Conservation (phyloP, 1,284 basidiomycete species). For the Ganoderma boninense region DNA sequence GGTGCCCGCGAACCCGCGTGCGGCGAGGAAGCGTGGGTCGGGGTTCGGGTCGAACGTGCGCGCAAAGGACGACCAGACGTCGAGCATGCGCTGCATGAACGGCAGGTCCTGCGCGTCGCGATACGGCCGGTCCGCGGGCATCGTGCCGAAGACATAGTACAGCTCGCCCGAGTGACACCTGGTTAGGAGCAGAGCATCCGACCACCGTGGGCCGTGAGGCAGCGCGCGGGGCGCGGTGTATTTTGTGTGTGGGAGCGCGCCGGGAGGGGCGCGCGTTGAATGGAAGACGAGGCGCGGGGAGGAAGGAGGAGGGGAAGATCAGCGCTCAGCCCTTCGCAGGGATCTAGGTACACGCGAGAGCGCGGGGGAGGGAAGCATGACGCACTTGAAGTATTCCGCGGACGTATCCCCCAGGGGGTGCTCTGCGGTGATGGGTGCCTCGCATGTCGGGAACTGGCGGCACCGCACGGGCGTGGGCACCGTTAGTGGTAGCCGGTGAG, state of each 20-base stretch:
- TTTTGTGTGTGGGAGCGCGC: not conserved
- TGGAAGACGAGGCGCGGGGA: not conserved
- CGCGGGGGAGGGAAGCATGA: not conserved
- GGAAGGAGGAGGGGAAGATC: not conserved
- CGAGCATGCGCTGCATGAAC: conserved; percentile 46
- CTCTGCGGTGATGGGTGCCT: conserved; percentile 42
- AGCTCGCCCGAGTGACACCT: conserved; percentile 53
- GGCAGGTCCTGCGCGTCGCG: conserved; percentile 49
- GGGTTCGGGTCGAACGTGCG: conserved; percentile 53
- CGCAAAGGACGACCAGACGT: conserved; percentile 50
- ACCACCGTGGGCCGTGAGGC: not conserved
- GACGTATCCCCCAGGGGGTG: conserved; percentile 47
- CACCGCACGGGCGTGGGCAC: not conserved
- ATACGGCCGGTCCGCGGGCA: conserved; percentile 45
- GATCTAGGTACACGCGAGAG: not conserved
- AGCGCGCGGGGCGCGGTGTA: not conserved
- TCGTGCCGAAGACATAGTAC: conserved; percentile 47
- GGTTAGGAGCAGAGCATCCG: not conserved
- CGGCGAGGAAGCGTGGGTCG: conserved; percentile 43
- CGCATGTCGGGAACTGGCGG: conserved; percentile 42
- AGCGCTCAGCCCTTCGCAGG: not conserved
- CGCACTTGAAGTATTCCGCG: conserved; percentile 44
- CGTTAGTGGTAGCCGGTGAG: too few relatives aligned
- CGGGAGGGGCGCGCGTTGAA: not conserved
- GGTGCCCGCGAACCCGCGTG: conserved; percentile 40